phyloP scores from a whole-genome alignment of 441 rosid genomes.

The Corymbia calophylla region DNA sequence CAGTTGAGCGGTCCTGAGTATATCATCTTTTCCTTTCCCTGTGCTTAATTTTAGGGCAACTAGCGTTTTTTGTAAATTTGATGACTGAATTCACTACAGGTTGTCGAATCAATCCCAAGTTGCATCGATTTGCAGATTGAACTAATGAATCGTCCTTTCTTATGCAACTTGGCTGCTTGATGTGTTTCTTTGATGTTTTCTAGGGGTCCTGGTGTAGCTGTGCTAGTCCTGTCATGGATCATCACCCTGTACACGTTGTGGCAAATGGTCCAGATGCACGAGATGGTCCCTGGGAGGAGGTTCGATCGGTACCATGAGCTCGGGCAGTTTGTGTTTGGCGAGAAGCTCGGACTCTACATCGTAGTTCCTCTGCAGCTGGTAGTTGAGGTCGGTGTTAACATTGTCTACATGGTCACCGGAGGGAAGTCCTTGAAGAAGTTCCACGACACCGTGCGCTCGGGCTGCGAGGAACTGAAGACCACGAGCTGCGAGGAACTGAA shows the following conservation, averaged over 20 bases:
- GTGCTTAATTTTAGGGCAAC: neutral
- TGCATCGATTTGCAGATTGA: neutral
- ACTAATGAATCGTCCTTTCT: neutral
- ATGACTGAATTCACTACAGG: neutral
- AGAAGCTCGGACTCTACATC: neutral
- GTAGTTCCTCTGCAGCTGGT: neutral
- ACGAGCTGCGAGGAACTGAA: too few species aligned
- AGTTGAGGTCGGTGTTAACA: neutral
- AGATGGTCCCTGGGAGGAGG: neutral
- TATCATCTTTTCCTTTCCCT: neutral
- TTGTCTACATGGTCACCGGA: neutral
- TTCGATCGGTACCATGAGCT: conserved; percentile 9
- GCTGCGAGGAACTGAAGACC: too few species aligned
- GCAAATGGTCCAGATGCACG: neutral
- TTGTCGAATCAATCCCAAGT: neutral
- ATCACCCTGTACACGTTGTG: neutral
- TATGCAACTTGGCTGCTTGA: neutral
- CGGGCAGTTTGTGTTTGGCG: neutral
- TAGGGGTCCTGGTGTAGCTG: neutral
- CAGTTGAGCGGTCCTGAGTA: neutral
- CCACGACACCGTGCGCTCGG: rapidly evolving
- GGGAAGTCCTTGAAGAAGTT: neutral
- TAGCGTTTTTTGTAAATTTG: neutral
- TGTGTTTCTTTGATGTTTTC: neutral
- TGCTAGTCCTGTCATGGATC: neutral